Base-by-base conservation (phyloP, 306 rosid species). In the Trichosanthes cucumerina region DNA sequence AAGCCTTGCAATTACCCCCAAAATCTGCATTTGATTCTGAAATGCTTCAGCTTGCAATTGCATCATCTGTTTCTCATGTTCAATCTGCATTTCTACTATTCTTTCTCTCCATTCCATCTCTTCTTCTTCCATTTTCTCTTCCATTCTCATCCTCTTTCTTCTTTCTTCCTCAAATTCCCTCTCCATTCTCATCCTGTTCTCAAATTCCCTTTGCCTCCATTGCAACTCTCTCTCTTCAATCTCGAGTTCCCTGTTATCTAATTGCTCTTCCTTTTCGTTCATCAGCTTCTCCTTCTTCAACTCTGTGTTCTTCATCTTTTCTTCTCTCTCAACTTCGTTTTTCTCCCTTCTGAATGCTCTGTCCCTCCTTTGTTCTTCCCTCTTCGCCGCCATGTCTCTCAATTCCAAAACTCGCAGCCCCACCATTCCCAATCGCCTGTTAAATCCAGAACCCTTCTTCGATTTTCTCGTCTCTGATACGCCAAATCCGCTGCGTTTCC, bases 31-130 rank as follows among this genome's bases (percentile, higher is more conserved):
- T 82, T 94, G 97, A 66, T 88, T 90, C 84, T 94, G 97, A 80
- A 92, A 89, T 0, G 96, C 94, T 77, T 92, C 94, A 0, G 92
- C 92, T n/a, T 92, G 97, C 91, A 90, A 81, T 81, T 90, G 96
- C 96, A 89, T 89, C 93, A 89, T 89, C 71, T 91, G 96, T 80
- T 90, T 91, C 86, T 94, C 98, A 31, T 94, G 97, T 31, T 92
- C 94, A 60, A 94, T 85, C 86, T 92, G 98, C 97, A 94, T 80
- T 0, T 84, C 89, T 71, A 90, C 78, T 91, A 92, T 88, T 82
- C 91, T 88, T 83, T 89, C 92, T 86, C 92, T 87, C 98, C 98
- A 94, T 56, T 94, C 95, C 93, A 92, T 89, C 87, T 88, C 93
- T 80, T 89, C 96, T 82, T 88, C 93, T 78, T 89, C 96, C 88